A percentile compares a stretch with the other conserved stretches of the same genome.
These are phyloP conservation scores for Colletotrichum destructivum DNA, from an alignment of 2,329 filamentous ascomycete species.

Conservation along the genomic window DNA sequence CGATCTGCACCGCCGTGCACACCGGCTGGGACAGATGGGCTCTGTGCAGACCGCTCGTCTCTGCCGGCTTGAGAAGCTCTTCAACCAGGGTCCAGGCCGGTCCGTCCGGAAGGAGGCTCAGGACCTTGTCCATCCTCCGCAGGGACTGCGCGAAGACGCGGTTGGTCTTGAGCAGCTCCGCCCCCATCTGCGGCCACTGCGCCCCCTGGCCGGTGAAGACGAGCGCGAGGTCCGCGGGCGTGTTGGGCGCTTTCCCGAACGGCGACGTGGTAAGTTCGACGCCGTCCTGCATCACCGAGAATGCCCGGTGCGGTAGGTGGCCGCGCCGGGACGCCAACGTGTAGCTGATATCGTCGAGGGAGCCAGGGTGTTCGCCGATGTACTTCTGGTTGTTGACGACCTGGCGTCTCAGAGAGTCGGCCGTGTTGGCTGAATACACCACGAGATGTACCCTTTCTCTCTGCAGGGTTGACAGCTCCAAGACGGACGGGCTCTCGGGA, in stretches of 20 bases:
- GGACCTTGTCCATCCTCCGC: slow-evolving; percentile 38
- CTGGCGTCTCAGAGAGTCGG: slow-evolving; percentile 38
- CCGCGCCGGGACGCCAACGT: slow-evolving; percentile 43
- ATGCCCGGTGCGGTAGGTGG: slow-evolving; percentile 42
- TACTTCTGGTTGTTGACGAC: slow-evolving; percentile 34
- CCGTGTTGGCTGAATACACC: slow-evolving; percentile 43
- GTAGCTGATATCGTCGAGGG: slow-evolving; percentile 42
- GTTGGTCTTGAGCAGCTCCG: slow-evolving; percentile 43
- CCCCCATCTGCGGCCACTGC: slow-evolving; percentile 52
- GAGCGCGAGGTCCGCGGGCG: slow-evolving; percentile 36
- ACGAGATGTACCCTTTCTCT: slow-evolving; percentile 26
- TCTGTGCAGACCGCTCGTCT: background rate
- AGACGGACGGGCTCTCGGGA: background rate
- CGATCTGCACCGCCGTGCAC: slow-evolving; percentile 54
- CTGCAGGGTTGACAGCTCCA: too few species aligned
- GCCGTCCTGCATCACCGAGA: slow-evolving; percentile 25
- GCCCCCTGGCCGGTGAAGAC: slow-evolving; percentile 56
- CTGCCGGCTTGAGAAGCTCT: slow-evolving; percentile 43
- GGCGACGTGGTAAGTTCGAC: background rate
- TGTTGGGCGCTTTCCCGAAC: background rate
- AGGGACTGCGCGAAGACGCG: slow-evolving; percentile 26
- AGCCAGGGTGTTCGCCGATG: background rate
- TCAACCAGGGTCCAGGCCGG: slow-evolving; percentile 44
- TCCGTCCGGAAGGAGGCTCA: slow-evolving; percentile 4
- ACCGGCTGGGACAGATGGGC: slow-evolving; percentile 49